Evolutionary conservation across 78 protist species (phyloP).

Genomic region (Mastigamoeba balamuthi): DNA sequence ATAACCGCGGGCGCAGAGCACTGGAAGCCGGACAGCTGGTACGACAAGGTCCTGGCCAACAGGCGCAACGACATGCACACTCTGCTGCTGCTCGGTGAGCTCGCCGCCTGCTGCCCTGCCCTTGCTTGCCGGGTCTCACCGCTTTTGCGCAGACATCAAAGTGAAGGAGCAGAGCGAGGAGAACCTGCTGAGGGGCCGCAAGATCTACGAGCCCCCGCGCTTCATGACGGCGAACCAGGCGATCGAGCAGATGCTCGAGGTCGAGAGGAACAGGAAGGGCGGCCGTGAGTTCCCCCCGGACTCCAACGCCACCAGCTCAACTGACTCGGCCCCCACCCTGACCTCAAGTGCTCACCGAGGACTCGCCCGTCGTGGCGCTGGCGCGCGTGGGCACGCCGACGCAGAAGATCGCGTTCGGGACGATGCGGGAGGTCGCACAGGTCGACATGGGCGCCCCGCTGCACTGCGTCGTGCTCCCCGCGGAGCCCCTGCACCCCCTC

Average conservation of each 20-base stretch:
- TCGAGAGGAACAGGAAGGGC: slow-evolving; percentile 35
- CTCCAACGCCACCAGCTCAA: too few relatives aligned
- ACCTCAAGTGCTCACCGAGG: neutral
- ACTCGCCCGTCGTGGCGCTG: slow-evolving; percentile 67
- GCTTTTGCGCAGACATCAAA: slow-evolving; percentile 81
- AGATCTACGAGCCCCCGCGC: slow-evolving; percentile 94
- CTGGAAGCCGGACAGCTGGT: slow-evolving; percentile 90
- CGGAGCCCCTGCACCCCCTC: slow-evolving; percentile 55
- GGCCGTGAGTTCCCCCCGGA: neutral
- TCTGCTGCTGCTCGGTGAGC: slow-evolving; percentile 73
- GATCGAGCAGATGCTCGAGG: slow-evolving; percentile 72
- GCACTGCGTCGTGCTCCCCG: slow-evolving; percentile 75
- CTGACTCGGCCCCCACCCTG: too few relatives aligned
- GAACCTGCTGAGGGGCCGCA: slow-evolving; percentile 75
- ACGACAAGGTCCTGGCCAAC: slow-evolving; percentile 74
- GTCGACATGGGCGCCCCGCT: slow-evolving; percentile 89
- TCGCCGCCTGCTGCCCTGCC: neutral
- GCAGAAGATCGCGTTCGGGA: slow-evolving; percentile 69
- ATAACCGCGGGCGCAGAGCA: slow-evolving; percentile 17
- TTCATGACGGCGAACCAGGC: slow-evolving; percentile 90
- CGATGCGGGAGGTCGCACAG: slow-evolving; percentile 45
- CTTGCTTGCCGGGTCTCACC: neutral
- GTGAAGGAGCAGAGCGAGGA: slow-evolving; percentile 87
- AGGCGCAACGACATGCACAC: slow-evolving; percentile 88
- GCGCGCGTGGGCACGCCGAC: slow-evolving; percentile 85